Percentiles rank a stretch among this genome's conserved stretches.
phyloP scores from a whole-genome alignment of 2,329 filamentous ascomycete genomes.

The Geosmithia morbida region DNA sequence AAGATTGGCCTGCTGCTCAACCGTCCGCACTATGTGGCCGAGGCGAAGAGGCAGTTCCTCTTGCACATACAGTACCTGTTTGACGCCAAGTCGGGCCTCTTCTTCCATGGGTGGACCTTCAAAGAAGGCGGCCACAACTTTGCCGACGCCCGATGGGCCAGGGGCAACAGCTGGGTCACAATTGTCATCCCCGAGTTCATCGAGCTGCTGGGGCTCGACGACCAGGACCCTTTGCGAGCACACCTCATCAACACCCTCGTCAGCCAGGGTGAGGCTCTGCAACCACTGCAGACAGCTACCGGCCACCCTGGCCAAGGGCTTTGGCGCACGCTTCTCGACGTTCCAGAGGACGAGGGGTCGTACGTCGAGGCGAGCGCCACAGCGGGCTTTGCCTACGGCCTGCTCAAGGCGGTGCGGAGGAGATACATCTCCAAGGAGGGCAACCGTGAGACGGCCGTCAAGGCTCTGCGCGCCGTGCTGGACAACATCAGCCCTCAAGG shows the following conservation, averaged over 20 bases:
- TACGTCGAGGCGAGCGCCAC: constrained; percentile 68
- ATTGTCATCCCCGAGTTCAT: constrained; percentile 76
- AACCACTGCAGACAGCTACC: constrained; percentile 39
- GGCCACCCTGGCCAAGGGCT: constrained; percentile 28
- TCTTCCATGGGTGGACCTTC: constrained; percentile 76
- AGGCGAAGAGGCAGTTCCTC: constrained; percentile 66
- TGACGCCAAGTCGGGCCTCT: constrained; percentile 56
- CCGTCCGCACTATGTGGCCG: constrained; percentile 58
- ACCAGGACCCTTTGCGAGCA: constrained; percentile 47
- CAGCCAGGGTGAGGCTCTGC: constrained; percentile 54
- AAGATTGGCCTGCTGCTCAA: constrained; percentile 63
- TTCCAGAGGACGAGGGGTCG: constrained; percentile 49
- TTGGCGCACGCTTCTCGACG: constrained; percentile 63
- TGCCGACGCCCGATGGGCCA: constrained; percentile 40
- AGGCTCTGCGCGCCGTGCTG: constrained; percentile 53
- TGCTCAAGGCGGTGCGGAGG: constrained; percentile 59
- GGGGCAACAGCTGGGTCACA: constrained; percentile 61
- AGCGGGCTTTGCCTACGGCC: constrained; percentile 68
- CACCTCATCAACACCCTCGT: constrained; percentile 49
- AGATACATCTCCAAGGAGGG: constrained; percentile 49
- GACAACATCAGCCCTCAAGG: constrained; percentile 50
- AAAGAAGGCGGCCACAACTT: constrained; percentile 51
- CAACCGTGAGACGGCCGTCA: constrained; percentile 42
- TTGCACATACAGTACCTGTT: constrained; percentile 68
- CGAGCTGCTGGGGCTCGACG: constrained; percentile 50